Base-by-base conservation (phyloP, 345 rosid species). In the Eucalyptus grandis region DNA sequence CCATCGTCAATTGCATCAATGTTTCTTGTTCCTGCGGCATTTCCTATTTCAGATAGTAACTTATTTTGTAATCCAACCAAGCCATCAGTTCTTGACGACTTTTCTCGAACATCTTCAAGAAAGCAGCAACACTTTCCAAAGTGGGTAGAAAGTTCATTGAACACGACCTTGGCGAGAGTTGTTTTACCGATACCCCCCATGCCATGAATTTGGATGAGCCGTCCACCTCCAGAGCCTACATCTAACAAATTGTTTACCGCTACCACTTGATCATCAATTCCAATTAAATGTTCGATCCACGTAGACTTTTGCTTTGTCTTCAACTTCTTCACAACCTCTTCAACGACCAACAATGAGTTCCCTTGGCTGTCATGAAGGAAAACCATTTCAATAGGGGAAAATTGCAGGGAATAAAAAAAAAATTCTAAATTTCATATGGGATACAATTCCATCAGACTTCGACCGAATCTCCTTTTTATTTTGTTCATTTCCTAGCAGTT, bases 101-200 rank as follows among this genome's bases (percentile, higher is more conserved):
- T 56, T 56, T 22, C 62, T 22, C 13, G 30, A 40, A 88, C n/a
- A 14, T 77, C 37, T 51, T 80, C 46, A 22, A 88, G 89, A 60
- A 88, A 88, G 86, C 1, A 47, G 13, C 62, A 72, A 14, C 3
- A 2, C 12, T 34, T 16, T 15, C 80, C 89, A 49, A 88, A 88
- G 15, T 77, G 86, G 24, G 46, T 7, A 49, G 49, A 88, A 47
- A 80, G 37, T 37, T 88, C 2, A 37, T 88, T 80, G 86, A 69
- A 88, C 31, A 88, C 16, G 6, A 80, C 67, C 27, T 88, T 88
- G 49, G 89, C 49, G 2, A 88, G 86, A 37, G 87, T 88, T 9
- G 89, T 88, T 62, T 88, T 88, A 14, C 89, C 87, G 1, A 77
- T 88, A 11, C 87, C 89, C 27, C 86, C 67, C 67, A 88, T 72